Conservation (phyloP, 192 early-diverging fungal species). For the Phlyctochytrium planicorne region DNA sequence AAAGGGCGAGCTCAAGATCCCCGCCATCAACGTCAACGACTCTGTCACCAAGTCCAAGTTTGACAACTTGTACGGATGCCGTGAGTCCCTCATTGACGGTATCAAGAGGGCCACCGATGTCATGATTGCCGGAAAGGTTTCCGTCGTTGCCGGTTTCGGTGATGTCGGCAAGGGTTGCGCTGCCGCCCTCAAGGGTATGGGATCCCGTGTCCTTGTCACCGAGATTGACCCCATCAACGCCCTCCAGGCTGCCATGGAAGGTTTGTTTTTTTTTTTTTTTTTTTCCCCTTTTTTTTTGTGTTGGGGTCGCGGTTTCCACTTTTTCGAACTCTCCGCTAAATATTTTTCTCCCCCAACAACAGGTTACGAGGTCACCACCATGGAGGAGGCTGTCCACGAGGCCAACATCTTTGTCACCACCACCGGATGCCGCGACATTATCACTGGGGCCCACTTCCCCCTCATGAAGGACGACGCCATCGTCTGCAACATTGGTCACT, state of each 20-base stretch:
- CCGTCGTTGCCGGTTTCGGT: slow-evolving; percentile 98
- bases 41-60: slow-evolving; percentile 99
- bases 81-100: slow-evolving; percentile 98
- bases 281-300: no score
- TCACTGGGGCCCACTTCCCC: slow-evolving; percentile 88
- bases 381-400: slow-evolving; percentile 90
- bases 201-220: slow-evolving; percentile 95
- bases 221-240: slow-evolving; percentile 99
- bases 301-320: no score
- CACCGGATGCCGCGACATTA: slow-evolving; percentile 98
- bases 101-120: slow-evolving; percentile 99
- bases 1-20: slow-evolving; percentile 94
- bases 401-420: slow-evolving; percentile 98
- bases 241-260: slow-evolving; percentile 97
- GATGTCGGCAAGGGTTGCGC: slow-evolving; percentile 99
- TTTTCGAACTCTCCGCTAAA: not conserved
- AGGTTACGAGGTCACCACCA: slow-evolving; percentile 98
- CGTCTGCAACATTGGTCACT: slow-evolving; percentile 99
- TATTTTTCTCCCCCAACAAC: not conserved
- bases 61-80: slow-evolving; percentile 99
- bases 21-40: slow-evolving; percentile 99
- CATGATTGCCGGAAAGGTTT: slow-evolving; percentile 99
- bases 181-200: slow-evolving; percentile 95
- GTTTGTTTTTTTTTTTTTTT: not conserved
- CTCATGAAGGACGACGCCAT: slow-evolving; percentile 98